phyloP scores from a whole-genome alignment of 2,329 filamentous ascomycete genomes.

The Trichophyton simii region DNA sequence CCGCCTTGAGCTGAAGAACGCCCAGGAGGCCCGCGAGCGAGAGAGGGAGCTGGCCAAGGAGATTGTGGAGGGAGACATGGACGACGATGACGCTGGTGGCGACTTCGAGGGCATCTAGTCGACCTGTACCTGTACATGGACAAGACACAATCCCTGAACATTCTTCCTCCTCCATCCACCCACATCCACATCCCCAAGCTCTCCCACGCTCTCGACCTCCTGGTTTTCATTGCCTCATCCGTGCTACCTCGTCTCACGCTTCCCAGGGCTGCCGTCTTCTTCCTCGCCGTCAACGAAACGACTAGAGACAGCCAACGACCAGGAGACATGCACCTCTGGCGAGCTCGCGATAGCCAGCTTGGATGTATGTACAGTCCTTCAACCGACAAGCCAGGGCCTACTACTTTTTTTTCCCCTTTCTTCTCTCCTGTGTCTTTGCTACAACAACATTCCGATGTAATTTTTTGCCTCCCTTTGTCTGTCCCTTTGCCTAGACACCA shows the following conservation, averaged over 20 bases:
- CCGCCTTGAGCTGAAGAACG: slow-evolving; percentile 90
- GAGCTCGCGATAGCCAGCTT: background rate
- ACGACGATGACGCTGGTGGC: slow-evolving; percentile 88
- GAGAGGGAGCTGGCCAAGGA: slow-evolving; percentile 97
- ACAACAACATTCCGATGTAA: slow-evolving; percentile 4
- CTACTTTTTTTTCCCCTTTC: slow-evolving; percentile 1
- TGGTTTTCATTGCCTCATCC: background rate
- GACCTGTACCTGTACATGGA: background rate
- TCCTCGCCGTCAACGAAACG: background rate
- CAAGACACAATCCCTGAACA: background rate
- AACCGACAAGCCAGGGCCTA: slow-evolving; percentile 11
- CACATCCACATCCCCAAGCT: background rate
- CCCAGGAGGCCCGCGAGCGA: slow-evolving; percentile 91
- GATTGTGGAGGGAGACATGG: slow-evolving; percentile 93
- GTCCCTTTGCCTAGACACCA: background rate
- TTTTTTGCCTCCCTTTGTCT: background rate
- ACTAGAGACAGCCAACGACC: slow-evolving; percentile 10
- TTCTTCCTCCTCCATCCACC: background rate
- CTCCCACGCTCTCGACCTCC: background rate
- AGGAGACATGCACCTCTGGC: background rate
- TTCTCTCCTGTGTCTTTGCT: slow-evolving; percentile 1
- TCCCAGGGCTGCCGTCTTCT: background rate
- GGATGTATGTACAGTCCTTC: slow-evolving; percentile 18
- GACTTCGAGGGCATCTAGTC: slow-evolving; percentile 88
- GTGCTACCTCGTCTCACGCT: background rate